A percentile compares a stretch with the other conserved stretches of the same genome.
Conservation (phyloP, 805 yeast genomes). For the Yarrowia sp. region DNA sequence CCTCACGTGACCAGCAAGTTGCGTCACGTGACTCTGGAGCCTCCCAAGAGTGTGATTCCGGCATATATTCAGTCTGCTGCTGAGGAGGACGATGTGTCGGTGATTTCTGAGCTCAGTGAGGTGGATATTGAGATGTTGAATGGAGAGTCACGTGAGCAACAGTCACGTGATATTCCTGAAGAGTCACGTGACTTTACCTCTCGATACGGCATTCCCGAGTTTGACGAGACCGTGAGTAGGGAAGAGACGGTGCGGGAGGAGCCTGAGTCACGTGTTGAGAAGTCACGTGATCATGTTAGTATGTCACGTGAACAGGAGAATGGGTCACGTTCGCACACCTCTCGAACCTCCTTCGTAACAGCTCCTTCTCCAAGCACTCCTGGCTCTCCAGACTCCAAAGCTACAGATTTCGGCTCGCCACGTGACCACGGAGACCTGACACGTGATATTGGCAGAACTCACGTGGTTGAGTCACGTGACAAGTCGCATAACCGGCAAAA, state of each 20-base stretch:
- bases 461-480: background rate
- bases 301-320: background rate
- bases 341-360: too few species aligned
- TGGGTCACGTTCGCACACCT: too few species aligned
- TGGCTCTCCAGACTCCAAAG: background rate
- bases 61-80: background rate
- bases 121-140: background rate
- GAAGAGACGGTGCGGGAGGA: background rate
- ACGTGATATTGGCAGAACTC: background rate
- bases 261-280: background rate
- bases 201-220: slow-evolving; percentile 6
- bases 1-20: slow-evolving; percentile 3
- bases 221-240: background rate
- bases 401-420: slow-evolving; percentile 5
- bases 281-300: background rate
- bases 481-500: slow-evolving; percentile 6
- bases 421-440: background rate
- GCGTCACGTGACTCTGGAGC: background rate
- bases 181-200: slow-evolving; percentile 3
- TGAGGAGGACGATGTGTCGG: background rate
- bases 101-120: slow-evolving; percentile 8
- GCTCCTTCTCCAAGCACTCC: background rate
- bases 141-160: background rate
- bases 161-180: background rate
- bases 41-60: background rate